Percentiles rank a stretch among this genome's conserved stretches.
Evolutionary conservation across 2,329 filamentous ascomycete species (phyloP).

Genomic region (Thelonectria olida): DNA sequence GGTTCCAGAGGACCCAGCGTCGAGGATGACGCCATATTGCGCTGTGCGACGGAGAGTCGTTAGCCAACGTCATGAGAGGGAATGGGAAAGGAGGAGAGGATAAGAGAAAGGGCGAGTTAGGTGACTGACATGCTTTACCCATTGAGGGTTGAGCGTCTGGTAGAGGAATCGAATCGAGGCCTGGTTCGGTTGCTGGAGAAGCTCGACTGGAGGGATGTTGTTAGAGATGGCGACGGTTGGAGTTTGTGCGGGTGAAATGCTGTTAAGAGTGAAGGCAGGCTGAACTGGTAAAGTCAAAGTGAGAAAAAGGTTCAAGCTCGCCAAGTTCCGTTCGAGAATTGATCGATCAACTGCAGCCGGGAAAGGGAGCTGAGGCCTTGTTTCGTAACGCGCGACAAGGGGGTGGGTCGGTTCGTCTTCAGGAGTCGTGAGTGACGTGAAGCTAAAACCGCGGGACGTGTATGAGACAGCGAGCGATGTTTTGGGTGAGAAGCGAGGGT

Average conservation of each 20-base stretch:
- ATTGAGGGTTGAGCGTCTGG: constrained; percentile 34
- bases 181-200: not conserved
- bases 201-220: constrained; percentile 2
- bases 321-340: not conserved
- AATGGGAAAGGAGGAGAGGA: constrained; percentile 2
- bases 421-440: constrained; percentile 22
- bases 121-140: constrained; percentile 50
- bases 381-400: constrained; percentile 23
- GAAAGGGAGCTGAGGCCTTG: constrained; percentile 10
- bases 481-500: not conserved
- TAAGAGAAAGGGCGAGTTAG: not conserved
- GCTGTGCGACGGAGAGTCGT: constrained; percentile 48
- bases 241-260: not conserved
- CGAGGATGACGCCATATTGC: constrained; percentile 92
- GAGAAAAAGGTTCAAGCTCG: not conserved
- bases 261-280: not conserved
- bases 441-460: not conserved
- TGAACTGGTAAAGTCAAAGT: not conserved
- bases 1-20: constrained; percentile 97
- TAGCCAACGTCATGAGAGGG: constrained; percentile 26
- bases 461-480: not conserved
- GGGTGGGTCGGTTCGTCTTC: constrained; percentile 18
- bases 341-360: not conserved
- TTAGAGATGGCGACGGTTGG: not conserved
- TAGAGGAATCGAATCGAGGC: not conserved